Base-by-base conservation (phyloP, 2,329 filamentous ascomycete species). In the Curvularia lunata region DNA sequence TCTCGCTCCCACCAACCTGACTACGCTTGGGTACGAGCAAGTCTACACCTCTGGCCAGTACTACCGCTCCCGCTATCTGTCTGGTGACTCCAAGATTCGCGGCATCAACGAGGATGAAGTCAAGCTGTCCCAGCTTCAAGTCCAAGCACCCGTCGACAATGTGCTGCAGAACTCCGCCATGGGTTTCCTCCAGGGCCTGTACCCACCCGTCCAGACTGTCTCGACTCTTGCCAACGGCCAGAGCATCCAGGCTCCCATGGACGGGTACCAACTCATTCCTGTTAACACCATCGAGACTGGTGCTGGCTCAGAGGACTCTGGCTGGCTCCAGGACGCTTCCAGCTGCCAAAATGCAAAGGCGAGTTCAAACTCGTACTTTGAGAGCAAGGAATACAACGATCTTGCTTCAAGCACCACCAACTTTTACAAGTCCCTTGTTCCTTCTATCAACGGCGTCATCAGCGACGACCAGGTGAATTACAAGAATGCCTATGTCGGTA, bases 241-340 rank as follows among this genome's bases (percentile, higher is more conserved):
- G 21, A 80, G 78, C 4, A 81, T 93, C 12, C 79, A 86, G 56
- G 80, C 87, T 1, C 92, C 93, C 0, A 79, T 96, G 70, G 82
- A 86, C 59, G 92, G 92, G 25, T 96, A 92, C 74, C 93, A 97
- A 77, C 85, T 95, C 60, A 89, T 96, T 65, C 90, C 91, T 18
- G 81, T 97, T 54, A 84, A 87, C 58, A 79, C 85, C 3, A 82
- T 90, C 27, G 75, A 81, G 2, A 82, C 80, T 2, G 86, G 86
- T 74, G 73, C 86, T 12, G 88, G 88, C 53, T 83, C 81, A 54
- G 84, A 85, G 71, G 79, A 85, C 67, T 77, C 77, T 6, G 79
- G 79, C 51, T 88, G 86, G 86, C 74, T 88, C 30, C 85, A 88
- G 68, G 81, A 83, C 58, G 78, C 84, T 5, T 83, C 79, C 48